Base-by-base conservation (phyloP, 2,329 filamentous ascomycete genomes). In the Fusarium sp. region DNA sequence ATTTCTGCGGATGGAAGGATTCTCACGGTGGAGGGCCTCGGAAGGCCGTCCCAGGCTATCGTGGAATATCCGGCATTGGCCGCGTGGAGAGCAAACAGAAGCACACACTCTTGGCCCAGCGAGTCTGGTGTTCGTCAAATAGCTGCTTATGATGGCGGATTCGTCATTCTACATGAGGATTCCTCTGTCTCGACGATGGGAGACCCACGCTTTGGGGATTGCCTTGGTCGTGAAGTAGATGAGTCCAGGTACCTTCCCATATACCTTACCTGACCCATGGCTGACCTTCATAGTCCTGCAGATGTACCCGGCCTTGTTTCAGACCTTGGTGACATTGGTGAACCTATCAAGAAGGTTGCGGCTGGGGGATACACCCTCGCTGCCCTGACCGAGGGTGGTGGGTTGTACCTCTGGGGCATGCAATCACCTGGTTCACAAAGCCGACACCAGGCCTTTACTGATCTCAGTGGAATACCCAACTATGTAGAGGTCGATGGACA, bases 321-420 rank as follows among this genome's bases (percentile, higher is more conserved):
- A 24, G 85, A 88, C 55, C 82, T 93, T 1, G 79, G 79, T 6
- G 85, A 87, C 63, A 82, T 92, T 82, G 66, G 86, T 81, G 22
- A 89, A 82, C 53, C 85, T 14, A 85, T 93, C 57, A 81, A 76
- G 33, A 89, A 88, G 74, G 81, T 93, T 29, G 84, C 83, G 5
- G 87, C 87, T 4, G 87, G 87, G 3, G 90, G 91, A 0, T 91
- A 91, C 76, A 80, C 87, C 4, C 81, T 88, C 3, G 89, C 88
- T 4, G 90, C 90, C 0, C 74, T 93, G 49, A 92, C 90, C 0
- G 81, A 84, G 12, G 88, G 87, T 3, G 84, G 87, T 35, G 88
- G 90, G 66, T 79, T 92, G 2, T 93, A 93, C 75, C 78, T 88
- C 27, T 93, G 91, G 91, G 91, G 91, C 3, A 78, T 78, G 51